Base-by-base conservation (phyloP, 306 rosid genomes). In the Cucumis cinereus region DNA sequence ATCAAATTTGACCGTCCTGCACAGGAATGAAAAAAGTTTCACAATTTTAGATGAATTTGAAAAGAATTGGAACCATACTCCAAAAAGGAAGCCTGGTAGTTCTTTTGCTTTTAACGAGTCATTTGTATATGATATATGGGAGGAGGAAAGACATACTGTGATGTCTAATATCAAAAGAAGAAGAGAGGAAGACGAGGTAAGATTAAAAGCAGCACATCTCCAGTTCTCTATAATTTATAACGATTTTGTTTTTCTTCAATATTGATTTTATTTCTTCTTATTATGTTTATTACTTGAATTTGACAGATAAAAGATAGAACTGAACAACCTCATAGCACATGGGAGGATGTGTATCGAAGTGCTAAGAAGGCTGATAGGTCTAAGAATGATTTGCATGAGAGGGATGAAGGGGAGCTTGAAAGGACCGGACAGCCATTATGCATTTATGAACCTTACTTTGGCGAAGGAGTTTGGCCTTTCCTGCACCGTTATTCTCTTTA, bases 381-480 rank as follows among this genome's bases (percentile, higher is more conserved):
- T 67, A 90, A 85, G 89, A 85, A 90, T 78, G 96, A 90, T 87
- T 87, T 95, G 85, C 98, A 90, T 53, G 99, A 92, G 85, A 92
- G 99, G 81, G 99, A 90, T 63, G 96, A 95, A 8, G 85, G 97
- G 78, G 99, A 95, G 83, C 93, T 95, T 82, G 93, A 89, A 89
- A 87, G 99, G 76, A 92, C 93, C 15, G 99, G 98, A 74, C 99
- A 95, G 70, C 91, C 92, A 5, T 79, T 95, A 58, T 81, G 93
- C 88, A 95, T 95, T 81, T 95, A 95, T 78, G 99, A 95, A 83
- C 99, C 98, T 78, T 95, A 92, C 83, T 80, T 76, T 43, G 99
- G 99, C 54, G 93, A 90, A 87, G 98, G 99, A 76, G 80, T 86
- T 78, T 95, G 99, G 99, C 89, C 97, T 67, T 95, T 95, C 84